These are phyloP conservation scores for Tolypocladium ovalisporum DNA, from an alignment of 2,329 filamentous ascomycete species.

Conservation along the genomic window DNA sequence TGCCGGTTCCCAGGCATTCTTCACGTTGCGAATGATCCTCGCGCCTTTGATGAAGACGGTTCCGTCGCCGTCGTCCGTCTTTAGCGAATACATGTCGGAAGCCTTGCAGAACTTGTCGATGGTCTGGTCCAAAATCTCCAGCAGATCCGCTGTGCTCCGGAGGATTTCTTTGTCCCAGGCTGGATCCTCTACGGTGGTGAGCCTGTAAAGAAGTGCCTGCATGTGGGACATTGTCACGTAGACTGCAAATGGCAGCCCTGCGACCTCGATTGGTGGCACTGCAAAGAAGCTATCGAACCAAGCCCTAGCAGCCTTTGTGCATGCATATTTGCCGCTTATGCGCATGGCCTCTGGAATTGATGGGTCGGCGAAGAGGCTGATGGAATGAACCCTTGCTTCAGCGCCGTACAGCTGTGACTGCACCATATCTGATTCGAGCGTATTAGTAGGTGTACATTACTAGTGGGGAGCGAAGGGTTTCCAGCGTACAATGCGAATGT, in stretches of 20 bases:
- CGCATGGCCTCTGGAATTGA: constrained; percentile 19
- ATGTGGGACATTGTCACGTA: constrained; percentile 24
- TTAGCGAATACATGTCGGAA: constrained; percentile 15
- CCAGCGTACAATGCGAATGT: constrained; percentile 15
- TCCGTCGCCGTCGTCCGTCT: constrained; percentile 15
- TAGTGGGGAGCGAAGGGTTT: no score
- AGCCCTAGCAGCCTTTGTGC: constrained; percentile 20
- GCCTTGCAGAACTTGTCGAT: constrained; percentile 20
- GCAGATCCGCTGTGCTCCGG: constrained; percentile 22
- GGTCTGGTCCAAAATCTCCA: constrained; percentile 21
- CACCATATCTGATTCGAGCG: constrained; percentile 15
- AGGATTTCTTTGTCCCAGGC: constrained; percentile 29
- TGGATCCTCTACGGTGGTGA: constrained; percentile 26
- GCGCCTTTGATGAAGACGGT: constrained; percentile 20
- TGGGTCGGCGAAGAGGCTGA: constrained; percentile 19
- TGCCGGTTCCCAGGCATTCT: constrained; percentile 23
- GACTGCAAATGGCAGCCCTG: constrained; percentile 20
- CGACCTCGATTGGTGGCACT: constrained; percentile 16
- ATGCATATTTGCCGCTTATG: constrained; percentile 24
- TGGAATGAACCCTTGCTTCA: constrained; percentile 20
- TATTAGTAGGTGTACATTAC: not conserved
- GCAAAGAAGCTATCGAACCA: constrained; percentile 26
- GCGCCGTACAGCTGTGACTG: constrained; percentile 17
- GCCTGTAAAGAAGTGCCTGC: constrained; percentile 25
- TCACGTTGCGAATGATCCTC: constrained; percentile 24